Base-by-base conservation (phyloP, 805 yeast genomes). In the Lachancea cidri region DNA sequence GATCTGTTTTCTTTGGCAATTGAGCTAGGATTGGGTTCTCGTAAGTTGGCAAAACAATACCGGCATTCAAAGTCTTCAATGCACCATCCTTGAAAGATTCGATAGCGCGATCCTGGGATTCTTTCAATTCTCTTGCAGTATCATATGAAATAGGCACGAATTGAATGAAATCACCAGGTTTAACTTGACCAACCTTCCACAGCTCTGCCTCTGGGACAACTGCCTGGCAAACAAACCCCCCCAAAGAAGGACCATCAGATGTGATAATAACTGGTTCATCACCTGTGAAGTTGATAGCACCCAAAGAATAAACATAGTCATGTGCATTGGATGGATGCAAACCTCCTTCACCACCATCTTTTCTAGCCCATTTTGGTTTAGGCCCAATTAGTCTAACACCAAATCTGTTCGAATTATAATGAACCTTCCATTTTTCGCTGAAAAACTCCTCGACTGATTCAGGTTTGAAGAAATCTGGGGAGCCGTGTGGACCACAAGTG, bases 101-200 rank as follows among this genome's bases (percentile, higher is more conserved):
- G 46, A 84, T 69, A 17, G 71, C 65, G 20, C 55, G 50, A 57
- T 86, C 89, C 59, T 83, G 94, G 1, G 67, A 61, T 19, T 55
- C 54, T 63, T 79, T 83, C 62, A 89, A 68, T 14, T 61, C 61
- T 49, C 83, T 69, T 5, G 98, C 96, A 43, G 73, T 66, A 22
- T 76, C 79, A 52, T 76, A 83, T 13, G 78, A 55, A 33, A 93
- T 72, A 29, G 97, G 96, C 42, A 79, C 78, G 70, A 93, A 91
- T 50, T 76, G 76, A 45, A 91, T 79, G 36, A 64, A 54, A 57
- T 93, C 98, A 57, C 98, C 98, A 4, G 98, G 97, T 64, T 86
- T 89, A 33, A 86, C 89, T 68, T 91, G 98, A 35, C 98, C 98
- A 58, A 93, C 85, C 70, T 93, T 93, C 98, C 98, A 91, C 83